Conservation (phyloP, 768 basidiomycete species). For the Phylloporus sp. region DNA sequence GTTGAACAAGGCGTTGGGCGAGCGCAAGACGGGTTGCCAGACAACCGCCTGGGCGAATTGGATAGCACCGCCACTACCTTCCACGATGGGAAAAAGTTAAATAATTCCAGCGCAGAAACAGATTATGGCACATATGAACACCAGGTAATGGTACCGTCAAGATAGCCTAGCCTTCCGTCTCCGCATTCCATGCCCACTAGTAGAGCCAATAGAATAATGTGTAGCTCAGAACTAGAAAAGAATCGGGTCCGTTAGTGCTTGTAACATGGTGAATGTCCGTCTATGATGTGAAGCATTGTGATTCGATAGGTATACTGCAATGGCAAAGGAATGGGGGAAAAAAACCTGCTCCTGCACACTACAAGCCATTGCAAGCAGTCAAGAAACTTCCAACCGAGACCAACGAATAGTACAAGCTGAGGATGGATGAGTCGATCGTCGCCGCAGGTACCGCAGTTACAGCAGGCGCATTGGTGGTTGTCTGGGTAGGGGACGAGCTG, state of each 20-base stretch:
- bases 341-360: slow-evolving; percentile 9
- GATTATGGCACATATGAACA: slow-evolving; percentile 17
- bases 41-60: slow-evolving; percentile 4
- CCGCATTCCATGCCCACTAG: slow-evolving; percentile 2
- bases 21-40: slow-evolving; percentile 12
- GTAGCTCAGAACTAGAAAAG: slow-evolving; percentile 19
- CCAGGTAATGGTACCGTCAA: slow-evolving; percentile 8
- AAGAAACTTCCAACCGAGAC: no score
- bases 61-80: slow-evolving; percentile 8
- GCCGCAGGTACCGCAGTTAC: slow-evolving; percentile 8
- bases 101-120: slow-evolving; percentile 1
- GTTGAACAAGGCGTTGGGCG: background rate
- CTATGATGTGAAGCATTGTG: slow-evolving; percentile 19
- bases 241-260: slow-evolving; percentile 17
- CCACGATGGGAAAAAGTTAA: background rate
- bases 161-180: slow-evolving; percentile 3
- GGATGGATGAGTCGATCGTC: slow-evolving; percentile 3
- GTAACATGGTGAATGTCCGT: slow-evolving; percentile 14
- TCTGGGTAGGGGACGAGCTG: slow-evolving; percentile 19
- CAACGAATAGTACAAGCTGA: no score
- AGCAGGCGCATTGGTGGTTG: slow-evolving; percentile 12
- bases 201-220: slow-evolving; percentile 15
- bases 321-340: slow-evolving; percentile 1
- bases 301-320: background rate
- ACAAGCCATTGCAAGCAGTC: slow-evolving; percentile 3